Percentiles rank a stretch among this genome's conserved stretches.
These are phyloP conservation scores for Cytospora mali DNA, from an alignment of 2,329 filamentous ascomycete genomes.

Conservation along the genomic window DNA sequence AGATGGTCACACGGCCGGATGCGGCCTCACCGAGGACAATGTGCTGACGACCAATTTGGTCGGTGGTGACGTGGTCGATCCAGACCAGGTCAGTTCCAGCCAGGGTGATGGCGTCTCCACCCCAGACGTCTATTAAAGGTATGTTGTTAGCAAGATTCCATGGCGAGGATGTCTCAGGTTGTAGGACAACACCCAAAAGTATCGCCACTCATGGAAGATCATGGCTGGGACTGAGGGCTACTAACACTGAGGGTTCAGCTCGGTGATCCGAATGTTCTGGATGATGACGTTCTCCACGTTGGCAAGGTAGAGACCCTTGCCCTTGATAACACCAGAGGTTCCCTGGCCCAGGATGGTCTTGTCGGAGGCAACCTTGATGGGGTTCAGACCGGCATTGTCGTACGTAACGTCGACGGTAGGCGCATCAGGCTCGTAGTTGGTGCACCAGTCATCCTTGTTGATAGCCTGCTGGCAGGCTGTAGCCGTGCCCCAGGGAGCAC, in stretches of 20 bases:
- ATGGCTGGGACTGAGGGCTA: too few species aligned
- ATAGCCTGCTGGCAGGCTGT: conserved; percentile 60
- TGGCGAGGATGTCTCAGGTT: too few species aligned
- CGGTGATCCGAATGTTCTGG: conserved; percentile 59
- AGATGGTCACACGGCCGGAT: conserved; percentile 59
- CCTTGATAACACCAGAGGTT: conserved; percentile 56
- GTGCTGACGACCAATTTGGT: conserved; percentile 61
- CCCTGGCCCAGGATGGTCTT: conserved; percentile 60
- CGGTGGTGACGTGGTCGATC: conserved; percentile 59
- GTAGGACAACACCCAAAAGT: too few species aligned
- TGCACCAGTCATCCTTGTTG: conserved; percentile 61
- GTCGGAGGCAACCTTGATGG: conserved; percentile 58
- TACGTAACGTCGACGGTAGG: conserved; percentile 47
- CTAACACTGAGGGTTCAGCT: conserved; percentile 52
- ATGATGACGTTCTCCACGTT: conserved; percentile 60
- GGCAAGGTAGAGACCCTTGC: conserved; percentile 57
- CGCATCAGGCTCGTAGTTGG: conserved; percentile 57
- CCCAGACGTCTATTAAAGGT: conserved; percentile 50
- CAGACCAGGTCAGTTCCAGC: conserved; percentile 50
- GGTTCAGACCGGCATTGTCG: conserved; percentile 54
- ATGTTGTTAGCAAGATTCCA: conserved; percentile 28
- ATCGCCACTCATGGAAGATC: too few species aligned
- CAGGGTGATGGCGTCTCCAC: conserved; percentile 59
- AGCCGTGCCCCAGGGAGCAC: conserved; percentile 60
- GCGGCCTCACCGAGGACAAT: conserved; percentile 59